These are phyloP conservation scores for Lachancea dasiensis DNA, from an alignment of 805 yeast species.

Conservation along the genomic window DNA sequence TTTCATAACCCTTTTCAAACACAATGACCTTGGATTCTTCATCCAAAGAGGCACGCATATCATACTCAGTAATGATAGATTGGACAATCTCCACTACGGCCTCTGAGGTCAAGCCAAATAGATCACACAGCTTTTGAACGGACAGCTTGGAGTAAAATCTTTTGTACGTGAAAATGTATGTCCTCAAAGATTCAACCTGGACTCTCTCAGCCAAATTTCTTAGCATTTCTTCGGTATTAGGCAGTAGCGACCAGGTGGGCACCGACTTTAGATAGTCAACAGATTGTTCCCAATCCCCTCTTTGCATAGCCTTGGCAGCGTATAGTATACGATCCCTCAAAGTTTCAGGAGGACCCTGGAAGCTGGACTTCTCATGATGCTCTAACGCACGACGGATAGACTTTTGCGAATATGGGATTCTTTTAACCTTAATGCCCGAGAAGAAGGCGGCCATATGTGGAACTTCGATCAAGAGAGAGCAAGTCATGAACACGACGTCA, in stretches of 20 bases:
- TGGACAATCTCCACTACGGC: slow-evolving; percentile 59
- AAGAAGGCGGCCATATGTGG: slow-evolving; percentile 79
- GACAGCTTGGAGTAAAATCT: slow-evolving; percentile 71
- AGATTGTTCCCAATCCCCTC: slow-evolving; percentile 84
- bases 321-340: slow-evolving; percentile 89
- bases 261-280: slow-evolving; percentile 51
- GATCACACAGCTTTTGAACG: slow-evolving; percentile 52
- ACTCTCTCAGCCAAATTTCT: slow-evolving; percentile 70
- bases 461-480: slow-evolving; percentile 82
- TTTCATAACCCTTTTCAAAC: slow-evolving; percentile 71
- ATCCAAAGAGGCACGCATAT: slow-evolving; percentile 65
- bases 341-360: slow-evolving; percentile 97
- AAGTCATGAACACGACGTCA: slow-evolving; percentile 89
- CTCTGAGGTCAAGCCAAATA: slow-evolving; percentile 56
- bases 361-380: slow-evolving; percentile 87
- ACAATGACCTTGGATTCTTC: slow-evolving; percentile 56
- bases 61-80: slow-evolving; percentile 72
- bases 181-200: slow-evolving; percentile 85
- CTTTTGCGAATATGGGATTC: slow-evolving; percentile 53
- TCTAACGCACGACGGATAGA: slow-evolving; percentile 89
- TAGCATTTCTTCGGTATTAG: slow-evolving; percentile 61
- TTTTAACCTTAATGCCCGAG: slow-evolving; percentile 54
- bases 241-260: slow-evolving; percentile 78
- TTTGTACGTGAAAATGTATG: slow-evolving; percentile 85
- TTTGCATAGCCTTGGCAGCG: slow-evolving; percentile 82